These are phyloP conservation scores for Kingdonia uniflora DNA, from an alignment of 164 flowering plant genomes.

Conservation along the genomic window DNA sequence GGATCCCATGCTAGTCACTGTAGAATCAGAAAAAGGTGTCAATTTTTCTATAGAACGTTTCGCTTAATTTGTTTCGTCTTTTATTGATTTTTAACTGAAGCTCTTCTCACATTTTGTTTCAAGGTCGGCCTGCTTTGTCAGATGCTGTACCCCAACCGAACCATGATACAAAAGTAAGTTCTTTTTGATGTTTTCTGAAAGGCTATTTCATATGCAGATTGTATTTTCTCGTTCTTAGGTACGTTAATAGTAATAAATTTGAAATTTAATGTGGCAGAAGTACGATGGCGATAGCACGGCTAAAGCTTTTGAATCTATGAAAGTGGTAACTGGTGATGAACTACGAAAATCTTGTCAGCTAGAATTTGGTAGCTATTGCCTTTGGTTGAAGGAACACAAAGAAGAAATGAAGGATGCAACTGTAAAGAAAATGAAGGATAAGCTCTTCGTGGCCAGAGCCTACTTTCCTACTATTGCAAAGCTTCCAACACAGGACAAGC, in stretches of 20 bases:
- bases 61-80: neutral
- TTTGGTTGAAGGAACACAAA: conserved; percentile 69
- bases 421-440: conserved; percentile 84
- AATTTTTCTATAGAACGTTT: neutral
- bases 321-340: conserved; percentile 25
- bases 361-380: conserved; percentile 89
- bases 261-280: conserved; percentile 19
- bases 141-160: conserved; percentile 11
- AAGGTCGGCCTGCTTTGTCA: conserved; percentile 23
- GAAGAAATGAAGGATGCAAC: conserved; percentile 66
- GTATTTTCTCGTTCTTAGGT: neutral
- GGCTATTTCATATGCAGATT: neutral
- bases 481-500: conserved; percentile 50
- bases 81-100: neutral
- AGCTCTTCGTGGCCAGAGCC: conserved; percentile 84
- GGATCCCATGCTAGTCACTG: conserved; percentile 5
- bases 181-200: conserved; percentile 4
- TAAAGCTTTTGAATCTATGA: conserved; percentile 11
- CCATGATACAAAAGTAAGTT: conserved; percentile 24
- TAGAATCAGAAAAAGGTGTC: conserved; percentile 5
- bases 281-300: conserved; percentile 7
- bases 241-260: neutral
- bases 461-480: conserved; percentile 94
- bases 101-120: neutral
- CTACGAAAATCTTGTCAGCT: conserved; percentile 47